A percentile compares a stretch with the other conserved stretches of the same genome.
These are phyloP conservation scores for Aspergillus avenaceus DNA, from an alignment of 495 filamentous ascomycete species.

Conservation along the genomic window DNA sequence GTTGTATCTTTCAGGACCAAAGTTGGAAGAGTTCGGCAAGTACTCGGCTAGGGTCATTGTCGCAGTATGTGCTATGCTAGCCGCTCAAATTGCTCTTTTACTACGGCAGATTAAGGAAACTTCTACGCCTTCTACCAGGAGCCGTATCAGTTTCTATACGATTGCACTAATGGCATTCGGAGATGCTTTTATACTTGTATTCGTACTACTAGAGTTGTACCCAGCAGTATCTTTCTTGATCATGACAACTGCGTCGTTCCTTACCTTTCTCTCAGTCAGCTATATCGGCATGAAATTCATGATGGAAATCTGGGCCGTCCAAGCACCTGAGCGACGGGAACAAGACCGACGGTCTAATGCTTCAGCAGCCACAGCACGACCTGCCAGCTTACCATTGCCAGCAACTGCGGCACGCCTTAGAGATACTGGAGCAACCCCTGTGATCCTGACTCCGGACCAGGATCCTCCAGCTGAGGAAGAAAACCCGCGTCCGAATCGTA, in stretches of 20 bases:
- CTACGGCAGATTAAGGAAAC: conserved; percentile 86
- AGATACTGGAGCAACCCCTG: conserved; percentile 51
- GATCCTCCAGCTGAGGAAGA: conserved; percentile 50
- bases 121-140: conserved; percentile 89
- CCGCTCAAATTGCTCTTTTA: conserved; percentile 69
- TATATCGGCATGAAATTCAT: conserved; percentile 81
- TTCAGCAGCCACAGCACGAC: conserved; percentile 19
- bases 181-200: conserved; percentile 66
- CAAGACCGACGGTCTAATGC: conserved; percentile 34
- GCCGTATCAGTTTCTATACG: conserved; percentile 86
- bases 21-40: conserved; percentile 69
- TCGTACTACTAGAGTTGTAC: conserved; percentile 61
- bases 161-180: conserved; percentile 80
- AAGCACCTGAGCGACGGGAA: conserved; percentile 74
- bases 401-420: conserved; percentile 50
- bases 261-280: conserved; percentile 67
- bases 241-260: conserved; percentile 63
- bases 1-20: conserved; percentile 69
- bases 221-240: conserved; percentile 64
- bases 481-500: conserved; percentile 24
- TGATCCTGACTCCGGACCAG: conserved; percentile 84
- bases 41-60: conserved; percentile 65
- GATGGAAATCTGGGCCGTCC: conserved; percentile 81
- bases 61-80: conserved; percentile 57
- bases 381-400: conserved; percentile 57